Evolutionary conservation across 371 early-diverging fungal genomes (phyloP).

Genomic region (Apophysomyces sp.): DNA sequence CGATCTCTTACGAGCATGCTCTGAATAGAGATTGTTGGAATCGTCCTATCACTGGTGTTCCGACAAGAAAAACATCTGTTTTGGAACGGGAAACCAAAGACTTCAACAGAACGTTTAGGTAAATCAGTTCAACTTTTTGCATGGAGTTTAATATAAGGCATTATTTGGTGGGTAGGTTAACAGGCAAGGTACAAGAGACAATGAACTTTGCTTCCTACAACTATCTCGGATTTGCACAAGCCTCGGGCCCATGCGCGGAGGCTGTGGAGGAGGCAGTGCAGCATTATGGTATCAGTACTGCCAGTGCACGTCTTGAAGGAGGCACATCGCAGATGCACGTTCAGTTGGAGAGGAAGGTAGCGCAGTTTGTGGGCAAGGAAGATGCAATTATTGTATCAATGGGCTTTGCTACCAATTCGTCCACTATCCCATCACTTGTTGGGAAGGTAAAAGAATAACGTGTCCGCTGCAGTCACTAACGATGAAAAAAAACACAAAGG

Average conservation of each 20-base stretch:
- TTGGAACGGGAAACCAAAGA: constrained; percentile 85
- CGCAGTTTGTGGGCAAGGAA: constrained; percentile 96
- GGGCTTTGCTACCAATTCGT: constrained; percentile 99
- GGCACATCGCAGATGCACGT: constrained; percentile 70
- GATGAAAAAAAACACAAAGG: constrained; percentile 24
- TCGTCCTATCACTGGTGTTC: constrained; percentile 95
- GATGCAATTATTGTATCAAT: constrained; percentile 94
- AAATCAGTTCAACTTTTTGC: constrained; percentile 1
- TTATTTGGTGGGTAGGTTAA: constrained; percentile 48
- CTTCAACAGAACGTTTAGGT: constrained; percentile 82
- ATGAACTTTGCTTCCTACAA: constrained; percentile 99
- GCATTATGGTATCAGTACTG: constrained; percentile 65
- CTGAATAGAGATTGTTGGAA: constrained; percentile 98
- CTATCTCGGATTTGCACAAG: constrained; percentile 98
- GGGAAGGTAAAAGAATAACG: constrained; percentile 56
- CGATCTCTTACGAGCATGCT: too few relatives aligned
- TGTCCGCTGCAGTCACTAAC: neutral
- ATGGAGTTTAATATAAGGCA: neutral
- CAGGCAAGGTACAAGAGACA: constrained; percentile 80
- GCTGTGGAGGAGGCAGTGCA: constrained; percentile 76
- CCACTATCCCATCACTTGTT: constrained; percentile 93
- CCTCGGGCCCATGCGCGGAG: constrained; percentile 90
- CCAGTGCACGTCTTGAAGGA: constrained; percentile 75
- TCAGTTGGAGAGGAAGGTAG: constrained; percentile 90
- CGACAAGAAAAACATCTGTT: constrained; percentile 89